Conservation (phyloP, 169 alveolate species). For the Eimeria tenella region DNA sequence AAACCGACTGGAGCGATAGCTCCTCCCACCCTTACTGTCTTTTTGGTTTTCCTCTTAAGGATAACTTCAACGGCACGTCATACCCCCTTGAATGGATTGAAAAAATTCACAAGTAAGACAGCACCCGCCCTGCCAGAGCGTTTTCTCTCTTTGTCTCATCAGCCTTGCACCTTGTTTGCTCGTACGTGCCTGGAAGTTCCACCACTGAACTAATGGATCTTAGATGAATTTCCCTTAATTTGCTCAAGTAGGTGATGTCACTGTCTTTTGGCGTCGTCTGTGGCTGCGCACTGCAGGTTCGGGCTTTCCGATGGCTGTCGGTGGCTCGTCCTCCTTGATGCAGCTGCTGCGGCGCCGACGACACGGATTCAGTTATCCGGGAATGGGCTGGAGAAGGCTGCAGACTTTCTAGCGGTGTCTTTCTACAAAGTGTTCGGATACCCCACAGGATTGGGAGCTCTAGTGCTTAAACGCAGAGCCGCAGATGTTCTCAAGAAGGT, state of each 20-base stretch:
- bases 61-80: conserved; percentile 81
- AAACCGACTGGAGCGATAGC: neutral
- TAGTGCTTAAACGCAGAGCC: conserved; percentile 65
- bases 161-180: no score
- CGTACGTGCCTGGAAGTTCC: no score
- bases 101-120: conserved; percentile 67
- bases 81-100: conserved; percentile 81
- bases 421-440: conserved; percentile 85
- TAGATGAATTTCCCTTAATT: neutral
- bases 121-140: neutral
- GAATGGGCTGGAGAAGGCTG: conserved; percentile 46
- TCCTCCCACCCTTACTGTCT: conserved; percentile 56
- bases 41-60: conserved; percentile 83
- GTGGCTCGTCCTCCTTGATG: conserved; percentile 83
- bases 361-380: conserved; percentile 69
- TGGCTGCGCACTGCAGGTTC: conserved; percentile 2
- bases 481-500: conserved; percentile 75
- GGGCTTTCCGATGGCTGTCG: conserved; percentile 79
- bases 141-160: neutral
- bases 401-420: conserved; percentile 83
- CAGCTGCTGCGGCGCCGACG: conserved; percentile 84
- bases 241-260: neutral
- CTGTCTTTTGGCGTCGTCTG: neutral
- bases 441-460: conserved; percentile 86
- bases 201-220: no score